Conservation (phyloP, 192 early-diverging fungal genomes). For the Allomyces macrogynus region DNA sequence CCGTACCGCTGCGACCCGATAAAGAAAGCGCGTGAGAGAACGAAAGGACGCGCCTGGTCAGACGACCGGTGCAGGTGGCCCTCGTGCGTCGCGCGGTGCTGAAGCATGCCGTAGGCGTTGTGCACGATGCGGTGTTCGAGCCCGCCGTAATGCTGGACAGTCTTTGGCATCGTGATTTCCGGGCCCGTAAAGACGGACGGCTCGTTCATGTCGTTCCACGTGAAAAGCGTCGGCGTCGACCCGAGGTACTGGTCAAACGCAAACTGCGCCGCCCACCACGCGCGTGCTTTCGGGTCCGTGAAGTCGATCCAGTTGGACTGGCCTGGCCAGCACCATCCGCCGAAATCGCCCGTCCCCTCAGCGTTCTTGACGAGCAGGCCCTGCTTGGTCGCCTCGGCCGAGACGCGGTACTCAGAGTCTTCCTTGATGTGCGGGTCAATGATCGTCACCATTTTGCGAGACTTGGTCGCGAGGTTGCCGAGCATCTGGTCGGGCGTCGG, state of each 20-base stretch:
- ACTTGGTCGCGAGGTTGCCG: constrained; percentile 39
- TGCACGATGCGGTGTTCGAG: constrained; percentile 91
- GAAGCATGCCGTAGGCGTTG: constrained; percentile 74
- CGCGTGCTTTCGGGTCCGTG: constrained; percentile 47
- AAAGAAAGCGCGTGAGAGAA: constrained; percentile 91
- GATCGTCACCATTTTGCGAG: constrained; percentile 78
- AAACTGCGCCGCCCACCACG: constrained; percentile 68
- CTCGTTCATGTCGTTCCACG: constrained; percentile 99
- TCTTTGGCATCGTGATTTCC: constrained; percentile 91
- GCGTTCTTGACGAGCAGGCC: constrained; percentile 62
- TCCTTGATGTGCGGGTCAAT: constrained; percentile 94
- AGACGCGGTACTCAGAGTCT: constrained; percentile 52
- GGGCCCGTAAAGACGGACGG: constrained; percentile 73
- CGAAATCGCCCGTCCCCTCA: constrained; percentile 44
- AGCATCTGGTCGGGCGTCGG: constrained; percentile 73
- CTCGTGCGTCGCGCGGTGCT: constrained; percentile 68
- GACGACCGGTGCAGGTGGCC: constrained; percentile 40
- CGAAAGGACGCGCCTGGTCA: constrained; percentile 59
- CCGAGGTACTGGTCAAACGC: constrained; percentile 59
- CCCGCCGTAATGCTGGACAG: constrained; percentile 62
- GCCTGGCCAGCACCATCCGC: constrained; percentile 98
- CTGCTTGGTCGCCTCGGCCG: constrained; percentile 49
- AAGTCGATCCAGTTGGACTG: constrained; percentile 85
- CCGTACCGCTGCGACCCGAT: constrained; percentile 86
- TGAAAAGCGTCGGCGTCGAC: constrained; percentile 55